These are phyloP conservation scores for Chloroidium sp. DNA, from an alignment of 163 green algal species.

Conservation along the genomic window DNA sequence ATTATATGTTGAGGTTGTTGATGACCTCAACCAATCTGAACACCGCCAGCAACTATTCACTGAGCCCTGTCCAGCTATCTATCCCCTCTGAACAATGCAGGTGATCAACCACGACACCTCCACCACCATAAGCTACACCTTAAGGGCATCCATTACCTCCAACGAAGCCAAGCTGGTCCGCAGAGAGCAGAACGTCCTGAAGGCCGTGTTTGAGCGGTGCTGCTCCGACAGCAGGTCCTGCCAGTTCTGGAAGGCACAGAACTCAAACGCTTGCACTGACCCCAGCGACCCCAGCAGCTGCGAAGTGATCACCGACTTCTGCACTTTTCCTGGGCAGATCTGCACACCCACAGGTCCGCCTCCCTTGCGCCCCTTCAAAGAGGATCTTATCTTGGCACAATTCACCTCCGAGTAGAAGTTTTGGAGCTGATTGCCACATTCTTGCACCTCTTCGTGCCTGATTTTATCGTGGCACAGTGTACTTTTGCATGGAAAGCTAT, in stretches of 20 bases:
- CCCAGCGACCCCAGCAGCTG: neutral
- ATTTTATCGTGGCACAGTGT: too few relatives aligned
- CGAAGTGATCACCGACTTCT: constrained; percentile 11
- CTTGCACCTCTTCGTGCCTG: too few relatives aligned
- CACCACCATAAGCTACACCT: neutral
- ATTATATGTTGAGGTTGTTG: too few relatives aligned
- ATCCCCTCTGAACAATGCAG: neutral
- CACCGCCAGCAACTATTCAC: too few relatives aligned
- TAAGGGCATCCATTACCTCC: neutral
- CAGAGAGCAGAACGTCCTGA: neutral
- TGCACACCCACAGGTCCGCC: constrained; percentile 3
- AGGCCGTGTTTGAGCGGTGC: constrained; percentile 1
- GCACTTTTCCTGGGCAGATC: constrained; percentile 10
- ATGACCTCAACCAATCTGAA: too few relatives aligned
- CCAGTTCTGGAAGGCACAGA: constrained; percentile 10
- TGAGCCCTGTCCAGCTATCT: too few relatives aligned
- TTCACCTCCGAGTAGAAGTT: too few relatives aligned
- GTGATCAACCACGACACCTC: constrained; percentile 1
- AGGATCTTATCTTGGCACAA: too few relatives aligned
- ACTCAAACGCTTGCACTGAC: neutral
- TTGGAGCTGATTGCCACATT: too few relatives aligned
- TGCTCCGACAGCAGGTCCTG: constrained; percentile 2
- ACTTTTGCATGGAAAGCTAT: too few relatives aligned
- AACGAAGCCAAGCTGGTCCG: neutral
- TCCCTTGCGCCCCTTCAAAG: too few relatives aligned